A percentile compares a stretch with the other conserved stretches of the same genome.
Evolutionary conservation across 2,329 filamentous ascomycete species (phyloP).

Genomic region (Sarocladium oryzae): DNA sequence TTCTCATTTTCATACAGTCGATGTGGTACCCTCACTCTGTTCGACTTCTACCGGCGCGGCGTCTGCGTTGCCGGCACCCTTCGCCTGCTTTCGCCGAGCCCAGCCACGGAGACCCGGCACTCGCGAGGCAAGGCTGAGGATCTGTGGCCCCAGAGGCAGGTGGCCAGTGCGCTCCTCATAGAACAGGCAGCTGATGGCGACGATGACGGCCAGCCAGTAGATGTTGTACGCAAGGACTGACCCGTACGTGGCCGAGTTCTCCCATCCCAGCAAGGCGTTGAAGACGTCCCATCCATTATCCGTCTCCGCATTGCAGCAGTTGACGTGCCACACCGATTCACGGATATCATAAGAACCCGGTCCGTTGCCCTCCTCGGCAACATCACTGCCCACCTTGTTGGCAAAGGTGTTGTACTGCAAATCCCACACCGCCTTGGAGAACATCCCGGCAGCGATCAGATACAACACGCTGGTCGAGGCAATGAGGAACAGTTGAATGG

Average conservation of each 20-base stretch:
- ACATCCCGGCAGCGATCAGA: constrained; percentile 72
- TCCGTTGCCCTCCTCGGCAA: constrained; percentile 43
- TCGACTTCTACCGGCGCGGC: not conserved
- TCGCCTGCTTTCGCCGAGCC: not conserved
- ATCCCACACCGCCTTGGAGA: constrained; percentile 67
- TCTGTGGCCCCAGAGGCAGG: not conserved
- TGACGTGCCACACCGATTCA: constrained; percentile 75
- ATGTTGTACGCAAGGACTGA: constrained; percentile 74
- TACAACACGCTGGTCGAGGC: constrained; percentile 74
- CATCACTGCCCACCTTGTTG: constrained; percentile 48
- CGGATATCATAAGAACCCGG: constrained; percentile 73
- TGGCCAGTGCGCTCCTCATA: constrained; percentile 39
- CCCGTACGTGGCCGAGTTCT: constrained; percentile 71
- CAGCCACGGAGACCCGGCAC: not conserved
- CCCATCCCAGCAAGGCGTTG: constrained; percentile 60
- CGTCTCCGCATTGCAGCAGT: constrained; percentile 59
- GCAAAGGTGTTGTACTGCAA: constrained; percentile 57
- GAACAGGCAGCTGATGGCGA: constrained; percentile 56
- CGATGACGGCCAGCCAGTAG: constrained; percentile 68
- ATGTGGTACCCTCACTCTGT: not conserved
- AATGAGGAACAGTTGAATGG: constrained; percentile 64
- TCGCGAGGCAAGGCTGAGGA: constrained; percentile 1
- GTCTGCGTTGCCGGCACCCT: not conserved
- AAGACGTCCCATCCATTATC: constrained; percentile 68
- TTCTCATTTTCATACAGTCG: not conserved